Evolutionary conservation across 2,329 filamentous ascomycete species (phyloP).

Genomic region (Pseudogymnoascus pannorum): DNA sequence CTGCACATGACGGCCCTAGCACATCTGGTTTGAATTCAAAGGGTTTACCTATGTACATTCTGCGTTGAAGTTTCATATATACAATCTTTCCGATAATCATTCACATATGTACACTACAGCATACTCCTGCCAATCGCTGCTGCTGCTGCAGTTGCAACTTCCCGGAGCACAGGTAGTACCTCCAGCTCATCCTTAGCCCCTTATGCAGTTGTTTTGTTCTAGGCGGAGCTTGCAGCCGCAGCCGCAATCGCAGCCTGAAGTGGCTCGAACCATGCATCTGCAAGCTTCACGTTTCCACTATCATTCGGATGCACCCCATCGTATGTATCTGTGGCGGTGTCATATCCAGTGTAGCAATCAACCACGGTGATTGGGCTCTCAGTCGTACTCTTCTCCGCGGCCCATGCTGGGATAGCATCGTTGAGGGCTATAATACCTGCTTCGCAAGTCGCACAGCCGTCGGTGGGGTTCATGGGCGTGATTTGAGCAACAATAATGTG

Average conservation of each 20-base stretch:
- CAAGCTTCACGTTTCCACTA: slow-evolving; percentile 26
- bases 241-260: neutral
- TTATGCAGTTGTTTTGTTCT: neutral
- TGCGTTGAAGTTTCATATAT: neutral
- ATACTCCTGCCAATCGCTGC: neutral
- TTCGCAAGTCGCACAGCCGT: slow-evolving; percentile 23
- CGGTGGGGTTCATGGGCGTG: slow-evolving; percentile 28
- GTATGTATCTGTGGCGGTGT: slow-evolving; percentile 23
- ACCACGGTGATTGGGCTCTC: slow-evolving; percentile 29
- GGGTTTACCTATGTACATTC: neutral
- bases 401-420: slow-evolving; percentile 29
- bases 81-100: neutral
- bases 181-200: neutral
- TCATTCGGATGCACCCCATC: slow-evolving; percentile 32
- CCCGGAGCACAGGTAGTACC: neutral
- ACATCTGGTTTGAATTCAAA: neutral
- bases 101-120: neutral
- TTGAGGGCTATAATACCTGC: slow-evolving; percentile 22
- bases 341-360: slow-evolving; percentile 30
- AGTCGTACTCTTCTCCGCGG: slow-evolving; percentile 20
- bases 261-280: slow-evolving; percentile 24
- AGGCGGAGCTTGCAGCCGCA: neutral
- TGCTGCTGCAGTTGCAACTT: neutral
- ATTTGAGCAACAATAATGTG: slow-evolving; percentile 33
- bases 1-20: neutral